Evolutionary conservation across 1,284 basidiomycete genomes (phyloP).

Genomic region (Fomitopsis pinicola): DNA sequence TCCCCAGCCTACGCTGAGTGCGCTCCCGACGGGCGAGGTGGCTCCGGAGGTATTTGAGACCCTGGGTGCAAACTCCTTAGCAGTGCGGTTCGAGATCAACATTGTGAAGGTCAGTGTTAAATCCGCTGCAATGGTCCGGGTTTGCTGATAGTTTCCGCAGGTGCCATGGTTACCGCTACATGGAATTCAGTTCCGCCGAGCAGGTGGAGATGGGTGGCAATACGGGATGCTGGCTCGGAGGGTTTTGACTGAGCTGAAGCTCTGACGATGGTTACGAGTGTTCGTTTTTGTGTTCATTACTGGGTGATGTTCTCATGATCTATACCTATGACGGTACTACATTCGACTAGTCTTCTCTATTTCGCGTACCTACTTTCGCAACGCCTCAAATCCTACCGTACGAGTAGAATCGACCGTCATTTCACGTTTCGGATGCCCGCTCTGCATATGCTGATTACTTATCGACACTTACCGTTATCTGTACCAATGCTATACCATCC

Average conservation of each 20-base stretch:
- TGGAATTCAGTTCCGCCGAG: conserved; percentile 93
- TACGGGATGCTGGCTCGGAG: conserved; percentile 96
- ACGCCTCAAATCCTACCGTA: conserved; percentile 13
- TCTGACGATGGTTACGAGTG: conserved; percentile 45
- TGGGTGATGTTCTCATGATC: conserved; percentile 9
- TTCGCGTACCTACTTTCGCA: conserved; percentile 13
- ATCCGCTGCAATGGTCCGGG: not conserved
- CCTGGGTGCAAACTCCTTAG: conserved; percentile 69
- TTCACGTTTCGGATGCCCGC: conserved; percentile 12
- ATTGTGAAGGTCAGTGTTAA: conserved; percentile 81
- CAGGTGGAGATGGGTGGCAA: conserved; percentile 94
- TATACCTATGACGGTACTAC: conserved; percentile 15
- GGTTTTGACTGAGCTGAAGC: conserved; percentile 89
- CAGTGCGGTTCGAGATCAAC: conserved; percentile 92
- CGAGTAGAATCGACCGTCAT: conserved; percentile 9
- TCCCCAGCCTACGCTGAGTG: conserved; percentile 35
- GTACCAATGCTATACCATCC: conserved; percentile 24
- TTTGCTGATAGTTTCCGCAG: conserved; percentile 34
- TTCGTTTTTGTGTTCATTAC: conserved; percentile 9
- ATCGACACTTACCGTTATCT: conserved; percentile 12
- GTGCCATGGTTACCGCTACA: conserved; percentile 93
- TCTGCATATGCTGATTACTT: conserved; percentile 21
- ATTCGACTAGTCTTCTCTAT: conserved; percentile 9
- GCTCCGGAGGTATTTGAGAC: conserved; percentile 70
- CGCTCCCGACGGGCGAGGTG: conserved; percentile 58